Conservation (phyloP, 345 rosid species). For the Excoecaria agallocha region DNA sequence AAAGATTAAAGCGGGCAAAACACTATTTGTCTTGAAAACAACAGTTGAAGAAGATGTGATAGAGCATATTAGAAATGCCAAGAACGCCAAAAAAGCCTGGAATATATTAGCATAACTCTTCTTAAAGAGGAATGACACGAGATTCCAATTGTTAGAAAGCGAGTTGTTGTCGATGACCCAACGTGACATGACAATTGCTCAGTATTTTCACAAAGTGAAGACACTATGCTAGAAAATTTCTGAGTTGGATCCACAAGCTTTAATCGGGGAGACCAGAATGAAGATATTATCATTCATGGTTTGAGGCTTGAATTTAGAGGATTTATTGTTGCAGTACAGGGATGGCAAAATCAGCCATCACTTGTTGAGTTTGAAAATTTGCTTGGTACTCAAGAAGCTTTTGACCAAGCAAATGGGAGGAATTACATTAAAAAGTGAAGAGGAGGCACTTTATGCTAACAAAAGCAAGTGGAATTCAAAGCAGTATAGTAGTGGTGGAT, state of each 20-base stretch:
- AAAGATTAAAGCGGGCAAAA: neutral
- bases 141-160: too few species aligned
- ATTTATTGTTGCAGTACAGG: neutral
- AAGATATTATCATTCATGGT: too few species aligned
- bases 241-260: too few species aligned
- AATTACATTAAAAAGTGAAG: neutral
- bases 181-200: too few species aligned
- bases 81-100: slow-evolving; percentile 1
- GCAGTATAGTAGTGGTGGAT: neutral
- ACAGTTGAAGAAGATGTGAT: slow-evolving; percentile 11
- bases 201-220: too few species aligned
- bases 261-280: too few species aligned
- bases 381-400: neutral
- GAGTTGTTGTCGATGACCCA: too few species aligned
- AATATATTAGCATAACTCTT: too few species aligned
- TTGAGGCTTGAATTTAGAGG: neutral
- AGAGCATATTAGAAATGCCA: slow-evolving; percentile 9
- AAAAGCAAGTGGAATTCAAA: too few species aligned
- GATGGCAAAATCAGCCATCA: neutral
- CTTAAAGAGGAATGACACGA: slow-evolving; percentile 15
- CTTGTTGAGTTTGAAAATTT: neutral
- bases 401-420: neutral
- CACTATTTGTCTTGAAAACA: slow-evolving; percentile 9
- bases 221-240: too few species aligned
- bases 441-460: neutral